phyloP scores from a whole-genome alignment of 2,329 filamentous ascomycete genomes.

The Microascus cirrosus region DNA sequence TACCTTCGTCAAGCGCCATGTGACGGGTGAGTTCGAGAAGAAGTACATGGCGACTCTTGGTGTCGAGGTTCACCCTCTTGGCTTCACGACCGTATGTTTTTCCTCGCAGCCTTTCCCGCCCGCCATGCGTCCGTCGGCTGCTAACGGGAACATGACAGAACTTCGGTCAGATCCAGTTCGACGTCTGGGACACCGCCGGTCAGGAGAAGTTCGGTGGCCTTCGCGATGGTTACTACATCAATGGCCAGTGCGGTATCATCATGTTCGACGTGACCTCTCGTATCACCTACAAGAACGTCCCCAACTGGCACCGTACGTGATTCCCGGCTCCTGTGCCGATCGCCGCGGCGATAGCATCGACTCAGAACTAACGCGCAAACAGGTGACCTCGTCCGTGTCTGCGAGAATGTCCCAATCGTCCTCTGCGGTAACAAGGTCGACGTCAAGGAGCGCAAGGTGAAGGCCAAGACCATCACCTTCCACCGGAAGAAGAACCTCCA shows the following conservation, averaged over 20 bases:
- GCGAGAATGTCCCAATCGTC: constrained; percentile 98
- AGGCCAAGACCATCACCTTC: constrained; percentile 99
- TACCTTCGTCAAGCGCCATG: constrained; percentile 99
- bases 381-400: constrained; percentile 98
- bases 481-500: constrained; percentile 99
- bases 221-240: constrained; percentile 99
- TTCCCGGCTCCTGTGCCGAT: background rate
- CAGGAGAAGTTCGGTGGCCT: constrained; percentile 99
- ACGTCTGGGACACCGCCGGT: constrained; percentile 97
- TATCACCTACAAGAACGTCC: constrained; percentile 99
- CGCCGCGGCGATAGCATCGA: constrained; percentile 6
- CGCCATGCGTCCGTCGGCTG: background rate
- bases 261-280: constrained; percentile 99
- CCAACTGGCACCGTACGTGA: constrained; percentile 98
- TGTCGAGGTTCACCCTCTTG: constrained; percentile 98
- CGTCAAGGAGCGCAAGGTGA: constrained; percentile 99
- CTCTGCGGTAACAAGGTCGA: constrained; percentile 99
- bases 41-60: constrained; percentile 99
- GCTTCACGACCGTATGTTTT: constrained; percentile 84
- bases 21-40: constrained; percentile 99
- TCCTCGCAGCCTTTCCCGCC: background rate
- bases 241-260: constrained; percentile 99
- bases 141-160: constrained; percentile 43
- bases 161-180: constrained; percentile 93
- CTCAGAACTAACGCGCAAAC: constrained; percentile 6